Base-by-base conservation (phyloP, 108 stramenopile genomes). In the Epipyxis sp. region DNA sequence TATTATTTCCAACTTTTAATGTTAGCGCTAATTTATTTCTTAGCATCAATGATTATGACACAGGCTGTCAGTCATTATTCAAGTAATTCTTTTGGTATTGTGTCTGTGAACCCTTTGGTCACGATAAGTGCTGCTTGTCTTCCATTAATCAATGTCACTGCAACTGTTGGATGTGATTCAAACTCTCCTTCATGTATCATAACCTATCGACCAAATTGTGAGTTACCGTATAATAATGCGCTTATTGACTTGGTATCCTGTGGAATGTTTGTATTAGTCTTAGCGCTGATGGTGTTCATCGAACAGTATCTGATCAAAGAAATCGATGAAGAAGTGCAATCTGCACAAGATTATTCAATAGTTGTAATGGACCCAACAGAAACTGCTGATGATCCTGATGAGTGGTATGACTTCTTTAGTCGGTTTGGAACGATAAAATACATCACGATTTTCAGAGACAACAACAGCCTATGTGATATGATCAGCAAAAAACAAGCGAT, bases 1-100 rank as follows among this genome's bases (percentile, higher is more conserved):
- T 87, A 87, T 77, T 87, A 81, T 59, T 58, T 76, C 1, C 85
- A 86, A 85, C 83, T 87, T 10, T 10, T 82, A 27, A 20, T 76
- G 10, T 59, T 81, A 32, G 10, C 35, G 10, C 6, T 32, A 29
- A 65, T 65, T 37, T 13, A 6, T 37, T 65, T 65, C 61, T 13
- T 65, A 6, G 34, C 6, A 65, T 16, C 13, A 6, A 35, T 65
- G 27, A 65, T 65, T 37, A 37, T 65, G 35, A 35, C 25, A 13
- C 61, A 10, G 6, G 35, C 61, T 32, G 54, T 57, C 25, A 20
- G 25, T 57, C 20, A 57, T 16, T 57, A 57, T 25, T 57, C 16
- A 16, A 65, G 30, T 6, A 50, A 50, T 50, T 13, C 46, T 20
- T 50, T 50, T 50, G 13, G 46, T 50, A 6, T 13, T 13, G 10